A percentile compares a stretch with the other conserved stretches of the same genome.
Evolutionary conservation across 1,284 basidiomycete species (phyloP).

Genomic region (Microbotryomycetes sp.): DNA sequence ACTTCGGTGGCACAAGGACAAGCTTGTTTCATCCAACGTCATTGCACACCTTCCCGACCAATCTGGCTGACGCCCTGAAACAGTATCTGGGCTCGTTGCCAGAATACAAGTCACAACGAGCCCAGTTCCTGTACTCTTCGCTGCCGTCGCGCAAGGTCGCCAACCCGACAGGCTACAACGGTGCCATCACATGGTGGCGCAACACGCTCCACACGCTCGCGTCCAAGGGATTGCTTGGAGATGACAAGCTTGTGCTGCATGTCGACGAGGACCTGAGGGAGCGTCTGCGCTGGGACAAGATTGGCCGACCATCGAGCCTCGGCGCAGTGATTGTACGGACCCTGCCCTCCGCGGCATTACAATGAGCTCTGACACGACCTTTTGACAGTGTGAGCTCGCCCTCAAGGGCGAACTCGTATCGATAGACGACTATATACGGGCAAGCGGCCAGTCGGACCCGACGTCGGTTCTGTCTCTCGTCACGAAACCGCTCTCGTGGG

Average conservation of each 20-base stretch:
- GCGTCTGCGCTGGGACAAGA: constrained; percentile 24
- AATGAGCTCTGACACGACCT: not conserved
- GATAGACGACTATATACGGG: constrained; percentile 12
- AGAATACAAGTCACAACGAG: constrained; percentile 14
- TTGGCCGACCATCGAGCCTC: constrained; percentile 28
- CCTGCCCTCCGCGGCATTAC: not conserved
- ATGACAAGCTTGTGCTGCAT: constrained; percentile 29
- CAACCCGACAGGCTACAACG: constrained; percentile 33
- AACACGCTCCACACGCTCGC: constrained; percentile 22
- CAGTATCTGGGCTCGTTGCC: constrained; percentile 7
- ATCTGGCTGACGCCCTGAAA: constrained; percentile 7
- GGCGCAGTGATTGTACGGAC: constrained; percentile 28
- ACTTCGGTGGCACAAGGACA: not conserved
- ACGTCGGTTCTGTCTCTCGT: constrained; percentile 23
- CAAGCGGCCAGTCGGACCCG: constrained; percentile 4
- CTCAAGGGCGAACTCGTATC: constrained; percentile 16
- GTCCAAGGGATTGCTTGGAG: constrained; percentile 13
- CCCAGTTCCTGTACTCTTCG: constrained; percentile 28
- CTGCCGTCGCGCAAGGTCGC: constrained; percentile 22
- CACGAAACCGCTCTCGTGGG: constrained; percentile 32
- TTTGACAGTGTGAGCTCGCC: constrained; percentile 21
- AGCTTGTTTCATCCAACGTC: too few species aligned
- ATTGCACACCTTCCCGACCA: too few species aligned
- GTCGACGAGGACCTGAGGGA: constrained; percentile 26
- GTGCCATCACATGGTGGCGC: constrained; percentile 32